Base-by-base conservation (phyloP, 2,329 filamentous ascomycete genomes). In the Amesomyces nigricolor region DNA sequence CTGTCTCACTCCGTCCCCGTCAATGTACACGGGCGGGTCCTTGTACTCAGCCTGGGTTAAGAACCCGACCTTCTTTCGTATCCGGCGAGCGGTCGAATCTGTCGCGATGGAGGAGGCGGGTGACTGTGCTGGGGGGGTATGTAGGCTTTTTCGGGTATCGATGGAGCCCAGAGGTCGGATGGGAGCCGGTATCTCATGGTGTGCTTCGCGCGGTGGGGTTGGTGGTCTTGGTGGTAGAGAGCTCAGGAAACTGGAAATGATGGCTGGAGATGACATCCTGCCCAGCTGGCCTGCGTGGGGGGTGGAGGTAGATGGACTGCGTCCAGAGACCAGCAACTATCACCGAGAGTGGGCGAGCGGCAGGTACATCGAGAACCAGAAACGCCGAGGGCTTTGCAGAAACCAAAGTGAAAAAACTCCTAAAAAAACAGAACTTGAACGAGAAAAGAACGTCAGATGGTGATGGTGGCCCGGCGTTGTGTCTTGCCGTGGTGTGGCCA, bases 121-220 rank as follows among this genome's bases (percentile, higher is more conserved):
- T 8, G 78, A 76, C 61, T 74, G 70, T 62, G 70, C 75, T 2
- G 81, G 80, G 2, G 81, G 81, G 3, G 81, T 83, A 47, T 81
- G 75, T 0, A 78, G 61, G 56, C 67, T 74, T 35, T 66, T 58
- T 56, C 67, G 66, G 22, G 68, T 67, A 59, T 78, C 71, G 64
- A 73, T 64, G n/a, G 71, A 62, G 60, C 69, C 69, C 40, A 65
- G 63, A n/a, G 68, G 62, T 59, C 73, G 74, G 14, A 67, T 62
- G 30, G 67, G 62, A 29, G 66, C 63, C 48, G 72, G 70, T 55
- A 65, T 53, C 40, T 75, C 73, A 62, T 68, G 67, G 30, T 68
- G 70, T 37, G 76, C 72, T 66, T 82, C 81, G 62, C 78, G 78
- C n/a, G 84, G 84, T 46, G 85, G 84, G 35, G 84, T 88, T n/a